phyloP scores from a whole-genome alignment of 805 yeast species.

The Pichia occidentalis region DNA sequence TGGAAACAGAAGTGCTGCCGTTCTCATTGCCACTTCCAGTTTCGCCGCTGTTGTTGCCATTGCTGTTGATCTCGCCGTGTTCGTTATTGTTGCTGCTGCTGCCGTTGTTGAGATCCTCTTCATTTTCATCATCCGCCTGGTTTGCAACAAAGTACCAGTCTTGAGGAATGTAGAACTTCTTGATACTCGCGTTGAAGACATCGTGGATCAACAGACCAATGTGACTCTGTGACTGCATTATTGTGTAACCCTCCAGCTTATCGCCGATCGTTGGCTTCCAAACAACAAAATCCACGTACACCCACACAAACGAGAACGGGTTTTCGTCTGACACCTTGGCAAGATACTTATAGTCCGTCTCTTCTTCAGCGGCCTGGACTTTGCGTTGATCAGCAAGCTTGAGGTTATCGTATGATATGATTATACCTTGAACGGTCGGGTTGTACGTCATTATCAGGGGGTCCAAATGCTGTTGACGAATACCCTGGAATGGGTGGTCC shows the following conservation, averaged over 20 bases:
- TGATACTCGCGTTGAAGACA: constrained; percentile 90
- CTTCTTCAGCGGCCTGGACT: constrained; percentile 21
- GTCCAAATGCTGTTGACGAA: constrained; percentile 82
- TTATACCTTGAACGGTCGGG: constrained; percentile 69
- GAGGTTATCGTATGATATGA: constrained; percentile 70
- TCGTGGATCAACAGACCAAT: constrained; percentile 87
- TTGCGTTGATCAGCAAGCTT: constrained; percentile 36
- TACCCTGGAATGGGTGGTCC: constrained; percentile 65
- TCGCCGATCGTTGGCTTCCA: constrained; percentile 95
- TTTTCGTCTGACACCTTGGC: constrained; percentile 70
- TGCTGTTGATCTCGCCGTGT: too few relatives aligned
- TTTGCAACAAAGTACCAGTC: constrained; percentile 80
- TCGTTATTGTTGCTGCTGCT: too few relatives aligned
- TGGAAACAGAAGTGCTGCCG: too few relatives aligned
- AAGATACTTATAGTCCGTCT: constrained; percentile 36
- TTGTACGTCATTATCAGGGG: constrained; percentile 82
- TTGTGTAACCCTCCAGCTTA: constrained; percentile 74
- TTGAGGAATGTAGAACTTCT: constrained; percentile 76
- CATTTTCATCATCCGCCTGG: constrained; percentile 42
- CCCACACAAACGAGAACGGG: constrained; percentile 88
- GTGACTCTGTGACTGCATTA: constrained; percentile 92
- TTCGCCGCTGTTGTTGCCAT: too few relatives aligned
- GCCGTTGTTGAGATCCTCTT: too few relatives aligned
- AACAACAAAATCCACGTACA: constrained; percentile 69
- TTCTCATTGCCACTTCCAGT: too few relatives aligned